phyloP scores from a whole-genome alignment of 352 stramenopile species.

The Globisporangium nunn region DNA sequence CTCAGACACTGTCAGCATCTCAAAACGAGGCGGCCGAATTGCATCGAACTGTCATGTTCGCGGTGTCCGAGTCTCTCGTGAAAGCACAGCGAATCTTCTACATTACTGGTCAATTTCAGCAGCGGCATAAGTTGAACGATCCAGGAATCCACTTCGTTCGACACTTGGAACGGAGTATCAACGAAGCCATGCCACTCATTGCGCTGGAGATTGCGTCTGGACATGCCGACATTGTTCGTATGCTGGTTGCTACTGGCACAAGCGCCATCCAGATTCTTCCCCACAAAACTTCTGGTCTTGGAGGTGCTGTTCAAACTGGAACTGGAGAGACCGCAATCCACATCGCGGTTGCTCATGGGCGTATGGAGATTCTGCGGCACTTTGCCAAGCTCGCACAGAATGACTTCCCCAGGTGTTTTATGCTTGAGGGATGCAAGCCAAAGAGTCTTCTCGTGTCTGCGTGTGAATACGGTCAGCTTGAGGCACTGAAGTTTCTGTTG shows the following conservation, averaged over 20 bases:
- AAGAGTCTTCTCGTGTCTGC: conserved; percentile 41
- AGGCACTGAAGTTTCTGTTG: conserved; percentile 38
- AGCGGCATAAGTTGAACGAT: neutral
- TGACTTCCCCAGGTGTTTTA: conserved; percentile 38
- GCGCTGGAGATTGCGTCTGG: conserved; percentile 33
- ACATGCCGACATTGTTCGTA: conserved; percentile 20
- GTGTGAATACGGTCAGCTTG: conserved; percentile 24
- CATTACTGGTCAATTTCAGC: conserved; percentile 1
- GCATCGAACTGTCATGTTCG: conserved; percentile 3
- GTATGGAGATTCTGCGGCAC: conserved; percentile 31
- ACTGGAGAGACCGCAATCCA: conserved; percentile 37
- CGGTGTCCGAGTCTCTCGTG: conserved; percentile 18
- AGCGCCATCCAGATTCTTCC: conserved; percentile 24
- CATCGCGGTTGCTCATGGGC: conserved; percentile 36
- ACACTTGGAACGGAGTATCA: conserved; percentile 40
- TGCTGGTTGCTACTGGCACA: conserved; percentile 38
- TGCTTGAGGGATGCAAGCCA: conserved; percentile 24
- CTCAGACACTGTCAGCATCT: neutral
- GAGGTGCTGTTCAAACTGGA: conserved; percentile 1
- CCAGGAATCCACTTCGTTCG: conserved; percentile 25
- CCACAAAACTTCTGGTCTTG: neutral
- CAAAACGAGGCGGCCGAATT: neutral
- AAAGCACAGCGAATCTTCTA: conserved; percentile 15
- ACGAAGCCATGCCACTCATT: conserved; percentile 28
- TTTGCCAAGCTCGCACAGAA: conserved; percentile 37